phyloP scores from a whole-genome alignment of 2,329 filamentous ascomycete species.

The Dactylonectria macrodidyma region DNA sequence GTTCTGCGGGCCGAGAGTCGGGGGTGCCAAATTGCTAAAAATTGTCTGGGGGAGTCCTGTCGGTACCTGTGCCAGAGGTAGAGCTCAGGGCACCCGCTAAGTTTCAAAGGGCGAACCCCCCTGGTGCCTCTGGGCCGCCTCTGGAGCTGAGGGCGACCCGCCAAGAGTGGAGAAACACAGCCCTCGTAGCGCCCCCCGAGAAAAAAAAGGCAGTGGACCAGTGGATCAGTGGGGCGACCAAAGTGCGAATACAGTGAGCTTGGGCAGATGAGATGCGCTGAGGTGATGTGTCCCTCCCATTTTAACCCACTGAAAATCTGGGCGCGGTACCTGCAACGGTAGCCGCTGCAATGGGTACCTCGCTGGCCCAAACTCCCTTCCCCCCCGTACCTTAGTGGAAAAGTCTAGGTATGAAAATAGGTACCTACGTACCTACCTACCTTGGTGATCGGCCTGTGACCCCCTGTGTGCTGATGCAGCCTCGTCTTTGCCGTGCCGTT shows the following conservation, averaged over 20 bases:
- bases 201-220: constrained; percentile 11
- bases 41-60: constrained; percentile 11
- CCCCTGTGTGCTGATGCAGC: constrained; percentile 10
- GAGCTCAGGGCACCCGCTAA: constrained; percentile 22
- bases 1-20: constrained; percentile 13
- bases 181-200: constrained; percentile 24
- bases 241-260: constrained; percentile 23
- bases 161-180: constrained; percentile 24
- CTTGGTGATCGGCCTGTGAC: not conserved
- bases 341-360: constrained; percentile 5
- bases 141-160: constrained; percentile 16
- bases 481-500: not conserved
- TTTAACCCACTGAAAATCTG: constrained; percentile 15
- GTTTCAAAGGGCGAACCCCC: constrained; percentile 30
- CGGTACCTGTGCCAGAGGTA: not conserved
- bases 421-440: no score
- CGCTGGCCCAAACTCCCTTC: not conserved
- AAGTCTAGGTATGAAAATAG: no score
- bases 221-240: constrained; percentile 4
- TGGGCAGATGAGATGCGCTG: constrained; percentile 23
- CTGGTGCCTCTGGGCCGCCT: constrained; percentile 19
- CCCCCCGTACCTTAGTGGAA: not conserved
- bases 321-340: not conserved
- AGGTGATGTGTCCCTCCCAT: constrained; percentile 25
- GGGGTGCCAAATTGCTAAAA: constrained; percentile 15